Evolutionary conservation across 2,329 filamentous ascomycete species (phyloP).

Genomic region (Cladophialophora immunda): DNA sequence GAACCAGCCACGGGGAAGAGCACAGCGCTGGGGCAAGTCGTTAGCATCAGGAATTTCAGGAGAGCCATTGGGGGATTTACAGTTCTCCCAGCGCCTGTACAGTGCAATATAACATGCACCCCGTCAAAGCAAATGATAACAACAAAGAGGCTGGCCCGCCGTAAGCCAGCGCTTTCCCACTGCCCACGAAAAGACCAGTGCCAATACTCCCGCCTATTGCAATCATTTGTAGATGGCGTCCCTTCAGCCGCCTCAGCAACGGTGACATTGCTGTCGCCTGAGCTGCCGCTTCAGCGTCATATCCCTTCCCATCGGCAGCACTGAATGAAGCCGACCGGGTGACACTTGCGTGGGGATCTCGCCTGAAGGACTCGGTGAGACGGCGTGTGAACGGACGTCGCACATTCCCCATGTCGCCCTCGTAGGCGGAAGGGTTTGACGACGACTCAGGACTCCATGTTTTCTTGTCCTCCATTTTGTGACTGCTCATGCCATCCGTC

Average conservation of each 20-base stretch:
- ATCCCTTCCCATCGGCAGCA: slow-evolving; percentile 32
- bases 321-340: slow-evolving; percentile 38
- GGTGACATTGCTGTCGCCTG: slow-evolving; percentile 43
- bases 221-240: slow-evolving; percentile 46
- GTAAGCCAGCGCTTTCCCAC: slow-evolving; percentile 69
- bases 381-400: slow-evolving; percentile 36
- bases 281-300: slow-evolving; percentile 43
- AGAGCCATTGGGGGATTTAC: slow-evolving; percentile 28
- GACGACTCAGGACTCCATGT: slow-evolving; percentile 38
- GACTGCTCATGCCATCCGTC: slow-evolving; percentile 18
- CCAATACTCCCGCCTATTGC: slow-evolving; percentile 93
- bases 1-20: slow-evolving; percentile 90
- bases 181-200: slow-evolving; percentile 88
- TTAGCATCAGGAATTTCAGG: not conserved
- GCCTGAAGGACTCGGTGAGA: slow-evolving; percentile 44
- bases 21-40: slow-evolving; percentile 63
- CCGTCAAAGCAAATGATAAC: slow-evolving; percentile 80
- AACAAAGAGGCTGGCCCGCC: slow-evolving; percentile 80
- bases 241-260: slow-evolving; percentile 43
- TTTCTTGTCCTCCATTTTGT: slow-evolving; percentile 39
- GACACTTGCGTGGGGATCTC: slow-evolving; percentile 44
- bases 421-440: slow-evolving; percentile 33
- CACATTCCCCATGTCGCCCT: slow-evolving; percentile 36
- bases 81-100: slow-evolving; percentile 92
- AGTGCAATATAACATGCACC: slow-evolving; percentile 88